phyloP scores from a whole-genome alignment of 2,329 filamentous ascomycete genomes.

The Diaporthe vaccinii region DNA sequence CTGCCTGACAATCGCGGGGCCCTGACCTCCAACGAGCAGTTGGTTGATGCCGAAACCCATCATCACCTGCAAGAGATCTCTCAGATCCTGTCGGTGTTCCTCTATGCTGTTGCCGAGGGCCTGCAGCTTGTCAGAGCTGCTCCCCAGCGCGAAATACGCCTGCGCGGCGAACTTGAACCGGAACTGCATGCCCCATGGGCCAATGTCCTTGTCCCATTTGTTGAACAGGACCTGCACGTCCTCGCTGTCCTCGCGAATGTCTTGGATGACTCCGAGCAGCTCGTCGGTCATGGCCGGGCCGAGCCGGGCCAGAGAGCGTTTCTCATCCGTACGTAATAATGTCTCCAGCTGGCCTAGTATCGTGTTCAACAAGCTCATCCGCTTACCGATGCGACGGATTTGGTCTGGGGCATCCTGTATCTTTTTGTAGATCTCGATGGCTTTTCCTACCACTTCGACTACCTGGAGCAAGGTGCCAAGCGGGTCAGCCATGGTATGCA shows the following conservation, averaged over 20 bases:
- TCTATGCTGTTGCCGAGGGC: constrained; percentile 45
- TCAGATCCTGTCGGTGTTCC: constrained; percentile 38
- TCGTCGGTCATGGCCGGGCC: neutral
- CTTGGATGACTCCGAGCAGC: constrained; percentile 42
- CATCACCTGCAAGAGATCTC: constrained; percentile 43
- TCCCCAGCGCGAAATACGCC: constrained; percentile 45
- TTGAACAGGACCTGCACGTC: constrained; percentile 45
- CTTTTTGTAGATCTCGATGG: constrained; percentile 44
- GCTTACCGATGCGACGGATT: constrained; percentile 45
- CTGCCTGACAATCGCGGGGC: constrained; percentile 1
- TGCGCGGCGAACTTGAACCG: constrained; percentile 42
- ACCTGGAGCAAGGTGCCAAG: constrained; percentile 44
- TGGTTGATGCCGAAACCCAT: constrained; percentile 31
- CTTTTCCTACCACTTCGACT: constrained; percentile 44
- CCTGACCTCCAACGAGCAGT: neutral
- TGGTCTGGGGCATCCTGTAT: constrained; percentile 45
- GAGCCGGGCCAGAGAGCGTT: neutral
- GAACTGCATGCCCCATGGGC: constrained; percentile 43
- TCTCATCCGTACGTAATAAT: constrained; percentile 43
- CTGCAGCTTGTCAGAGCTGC: constrained; percentile 45
- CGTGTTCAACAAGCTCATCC: constrained; percentile 43
- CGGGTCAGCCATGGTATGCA: constrained; percentile 8
- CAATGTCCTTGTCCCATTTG: constrained; percentile 45
- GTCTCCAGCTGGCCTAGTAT: constrained; percentile 42
- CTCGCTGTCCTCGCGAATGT: constrained; percentile 43